phyloP scores from a whole-genome alignment of 2,329 filamentous ascomycete genomes.

The Parafenestella ontariensis region DNA sequence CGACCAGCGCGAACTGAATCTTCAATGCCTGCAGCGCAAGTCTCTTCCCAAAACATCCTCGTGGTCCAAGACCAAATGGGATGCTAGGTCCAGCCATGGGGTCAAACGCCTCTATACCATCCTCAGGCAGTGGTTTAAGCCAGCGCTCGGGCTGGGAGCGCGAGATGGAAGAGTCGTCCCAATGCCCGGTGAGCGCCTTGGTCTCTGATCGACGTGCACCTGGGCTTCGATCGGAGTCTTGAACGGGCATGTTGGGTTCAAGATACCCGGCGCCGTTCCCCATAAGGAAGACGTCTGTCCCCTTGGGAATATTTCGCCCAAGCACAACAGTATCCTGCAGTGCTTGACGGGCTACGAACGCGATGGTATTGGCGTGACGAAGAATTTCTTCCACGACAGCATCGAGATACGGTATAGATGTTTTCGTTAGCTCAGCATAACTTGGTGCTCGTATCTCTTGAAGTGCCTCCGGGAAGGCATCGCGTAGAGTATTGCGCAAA shows the following conservation, averaged over 20 bases:
- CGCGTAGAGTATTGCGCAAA: not conserved
- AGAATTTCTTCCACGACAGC: conserved; percentile 6
- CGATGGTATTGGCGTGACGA: conserved; percentile 5
- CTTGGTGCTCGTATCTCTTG: not conserved
- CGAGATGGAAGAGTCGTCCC: not conserved
- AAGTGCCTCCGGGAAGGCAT: not conserved
- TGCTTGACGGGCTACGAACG: not conserved
- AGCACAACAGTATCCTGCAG: not conserved
- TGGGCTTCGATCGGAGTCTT: not conserved
- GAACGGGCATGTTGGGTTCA: not conserved
- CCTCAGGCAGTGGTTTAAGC: not conserved
- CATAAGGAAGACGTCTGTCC: conserved; percentile 9
- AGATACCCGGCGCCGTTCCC: conserved; percentile 6
- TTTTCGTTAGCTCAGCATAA: not conserved
- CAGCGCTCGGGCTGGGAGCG: conserved; percentile 1
- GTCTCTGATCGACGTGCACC: not conserved
- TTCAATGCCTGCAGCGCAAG: conserved; percentile 8
- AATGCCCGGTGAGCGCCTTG: not conserved
- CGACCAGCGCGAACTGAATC: conserved; percentile 6
- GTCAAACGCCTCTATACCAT: not conserved
- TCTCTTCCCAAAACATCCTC: conserved; percentile 7
- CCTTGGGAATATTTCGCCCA: not conserved
- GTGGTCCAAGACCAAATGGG: conserved; percentile 3
- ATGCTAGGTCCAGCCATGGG: conserved; percentile 5
- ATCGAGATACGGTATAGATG: conserved; percentile 5